A percentile compares a stretch with the other conserved stretches of the same genome.
These are phyloP conservation scores for Vanderwaltozyma yarrowii DNA, from an alignment of 805 yeast species.

Conservation along the genomic window DNA sequence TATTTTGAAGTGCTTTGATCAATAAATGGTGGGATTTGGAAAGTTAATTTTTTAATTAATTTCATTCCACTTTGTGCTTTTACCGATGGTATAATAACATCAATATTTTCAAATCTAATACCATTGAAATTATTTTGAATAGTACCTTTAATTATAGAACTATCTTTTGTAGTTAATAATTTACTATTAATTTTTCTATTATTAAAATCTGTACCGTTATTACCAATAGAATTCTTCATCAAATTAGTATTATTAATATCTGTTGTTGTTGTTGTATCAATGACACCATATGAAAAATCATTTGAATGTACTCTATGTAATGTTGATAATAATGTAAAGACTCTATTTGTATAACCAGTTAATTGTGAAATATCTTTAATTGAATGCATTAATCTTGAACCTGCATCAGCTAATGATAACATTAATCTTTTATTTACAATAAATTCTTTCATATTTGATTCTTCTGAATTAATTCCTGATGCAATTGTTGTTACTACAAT, in stretches of 20 bases:
- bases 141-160: constrained; percentile 60
- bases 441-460: constrained; percentile 72
- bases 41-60: constrained; percentile 50
- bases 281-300: constrained; percentile 32
- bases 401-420: constrained; percentile 90
- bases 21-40: constrained; percentile 35
- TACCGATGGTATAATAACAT: constrained; percentile 66
- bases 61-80: constrained; percentile 52
- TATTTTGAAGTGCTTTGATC: constrained; percentile 17
- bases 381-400: constrained; percentile 88
- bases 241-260: too few relatives aligned
- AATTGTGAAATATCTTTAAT: constrained; percentile 85
- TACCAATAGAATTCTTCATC: too few relatives aligned
- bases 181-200: neutral
- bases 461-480: constrained; percentile 29
- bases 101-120: constrained; percentile 72
- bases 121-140: constrained; percentile 69
- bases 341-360: constrained; percentile 83
- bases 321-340: constrained; percentile 63
- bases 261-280: constrained; percentile 11
- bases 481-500: constrained; percentile 47
- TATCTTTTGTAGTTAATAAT: neutral
- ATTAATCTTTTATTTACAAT: constrained; percentile 84
- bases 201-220: neutral
- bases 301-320: constrained; percentile 72